These are phyloP conservation scores for Fusarium coicis DNA, from an alignment of 2,329 filamentous ascomycete genomes.

Conservation along the genomic window DNA sequence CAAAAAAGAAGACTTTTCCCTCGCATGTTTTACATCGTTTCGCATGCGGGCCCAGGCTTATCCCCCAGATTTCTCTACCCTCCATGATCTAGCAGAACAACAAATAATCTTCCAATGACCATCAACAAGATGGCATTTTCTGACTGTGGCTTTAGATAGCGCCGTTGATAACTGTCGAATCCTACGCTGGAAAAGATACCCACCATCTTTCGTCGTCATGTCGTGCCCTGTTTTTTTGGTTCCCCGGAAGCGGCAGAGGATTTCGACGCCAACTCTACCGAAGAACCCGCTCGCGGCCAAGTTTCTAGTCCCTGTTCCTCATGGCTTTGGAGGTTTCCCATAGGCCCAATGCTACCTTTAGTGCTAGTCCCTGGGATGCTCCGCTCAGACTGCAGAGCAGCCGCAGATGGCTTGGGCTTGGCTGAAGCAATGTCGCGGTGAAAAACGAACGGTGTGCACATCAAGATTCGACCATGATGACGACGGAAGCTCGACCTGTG, in stretches of 20 bases:
- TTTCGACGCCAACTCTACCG: conserved; percentile 30
- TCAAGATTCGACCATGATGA: conserved; percentile 16
- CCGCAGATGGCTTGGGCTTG: conserved; percentile 21
- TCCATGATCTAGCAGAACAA: conserved; percentile 14
- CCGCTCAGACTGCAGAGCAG: background rate
- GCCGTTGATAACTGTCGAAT: conserved; percentile 3
- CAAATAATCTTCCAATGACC: conserved; percentile 5
- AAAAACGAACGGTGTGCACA: conserved; percentile 9
- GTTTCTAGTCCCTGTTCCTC: conserved; percentile 24
- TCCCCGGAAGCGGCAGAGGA: conserved; percentile 34
- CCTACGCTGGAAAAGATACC: conserved; percentile 4
- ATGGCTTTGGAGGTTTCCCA: conserved; percentile 4
- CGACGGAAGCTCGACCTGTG: conserved; percentile 1
- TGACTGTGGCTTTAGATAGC: conserved; percentile 3
- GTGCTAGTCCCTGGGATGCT: conserved; percentile 7
- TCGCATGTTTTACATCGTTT: conserved; percentile 24
- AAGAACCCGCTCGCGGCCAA: conserved; percentile 20
- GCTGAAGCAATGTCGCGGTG: conserved; percentile 8
- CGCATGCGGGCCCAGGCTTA: background rate
- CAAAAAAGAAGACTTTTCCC: conserved; percentile 18
- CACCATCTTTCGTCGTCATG: conserved; percentile 19
- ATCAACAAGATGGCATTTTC: conserved; percentile 12
- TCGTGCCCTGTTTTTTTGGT: conserved; percentile 20
- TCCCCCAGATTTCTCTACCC: conserved; percentile 26
- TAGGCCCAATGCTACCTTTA: conserved; percentile 15